Conservation (phyloP, 83 land plant species). For the Diphasiastrum complanatum region DNA sequence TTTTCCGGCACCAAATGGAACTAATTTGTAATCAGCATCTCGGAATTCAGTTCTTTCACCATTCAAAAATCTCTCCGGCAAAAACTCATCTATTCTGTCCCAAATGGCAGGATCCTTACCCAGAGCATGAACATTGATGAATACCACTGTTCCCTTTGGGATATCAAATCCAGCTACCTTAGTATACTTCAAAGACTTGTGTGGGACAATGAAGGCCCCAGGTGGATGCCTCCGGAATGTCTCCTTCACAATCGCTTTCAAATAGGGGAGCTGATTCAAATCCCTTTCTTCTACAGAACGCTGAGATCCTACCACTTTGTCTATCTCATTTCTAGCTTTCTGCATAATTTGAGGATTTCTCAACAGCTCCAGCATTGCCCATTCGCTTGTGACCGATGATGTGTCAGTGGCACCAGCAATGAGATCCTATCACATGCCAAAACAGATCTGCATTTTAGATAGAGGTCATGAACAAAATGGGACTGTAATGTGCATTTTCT, state of each 20-base stretch:
- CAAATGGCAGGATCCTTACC: slow-evolving; percentile 21
- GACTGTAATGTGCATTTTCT: neutral
- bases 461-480: neutral
- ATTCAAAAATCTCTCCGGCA: slow-evolving; percentile 25
- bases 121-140: slow-evolving; percentile 22
- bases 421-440: slow-evolving; percentile 9
- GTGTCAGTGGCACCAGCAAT: slow-evolving; percentile 19
- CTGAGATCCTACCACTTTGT: slow-evolving; percentile 19
- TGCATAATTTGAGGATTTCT: slow-evolving; percentile 14
- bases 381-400: slow-evolving; percentile 12
- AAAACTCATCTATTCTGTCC: slow-evolving; percentile 23
- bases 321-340: slow-evolving; percentile 19
- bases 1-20: slow-evolving; percentile 21
- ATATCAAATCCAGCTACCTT: slow-evolving; percentile 14
- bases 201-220: slow-evolving; percentile 18
- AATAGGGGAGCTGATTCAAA: slow-evolving; percentile 10
- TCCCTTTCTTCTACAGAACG: slow-evolving; percentile 15
- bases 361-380: slow-evolving; percentile 30
- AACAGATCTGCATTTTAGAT: neutral
- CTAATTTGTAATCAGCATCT: slow-evolving; percentile 15
- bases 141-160: slow-evolving; percentile 13
- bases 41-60: slow-evolving; percentile 1
- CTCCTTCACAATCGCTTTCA: slow-evolving; percentile 25
- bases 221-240: slow-evolving; percentile 26
- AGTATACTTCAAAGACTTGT: slow-evolving; percentile 1